phyloP scores from a whole-genome alignment of 2,329 filamentous ascomycete genomes.

The Nothomitra cinnamomea region DNA sequence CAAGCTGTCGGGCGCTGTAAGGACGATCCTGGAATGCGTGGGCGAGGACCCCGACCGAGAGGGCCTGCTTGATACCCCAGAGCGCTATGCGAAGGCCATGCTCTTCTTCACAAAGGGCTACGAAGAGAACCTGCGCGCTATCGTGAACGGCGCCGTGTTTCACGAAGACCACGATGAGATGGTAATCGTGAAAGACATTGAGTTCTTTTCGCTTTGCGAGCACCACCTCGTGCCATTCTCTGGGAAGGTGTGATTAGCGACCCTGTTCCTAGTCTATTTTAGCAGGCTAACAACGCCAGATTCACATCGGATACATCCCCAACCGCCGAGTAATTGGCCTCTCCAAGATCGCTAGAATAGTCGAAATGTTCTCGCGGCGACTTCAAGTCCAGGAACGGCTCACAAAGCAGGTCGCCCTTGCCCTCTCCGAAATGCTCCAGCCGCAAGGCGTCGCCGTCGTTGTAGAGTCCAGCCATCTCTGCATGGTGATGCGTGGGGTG shows the following conservation, averaged over 20 bases:
- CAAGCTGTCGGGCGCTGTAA: slow-evolving; percentile 43
- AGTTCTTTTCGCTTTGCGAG: neutral
- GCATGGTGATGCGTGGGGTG: too few species aligned
- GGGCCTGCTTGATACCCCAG: slow-evolving; percentile 49
- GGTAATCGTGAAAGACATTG: slow-evolving; percentile 28
- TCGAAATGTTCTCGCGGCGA: neutral
- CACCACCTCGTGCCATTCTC: neutral
- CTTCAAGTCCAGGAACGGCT: neutral
- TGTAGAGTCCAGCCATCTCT: too few species aligned
- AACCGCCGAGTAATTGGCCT: neutral
- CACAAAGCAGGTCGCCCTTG: neutral
- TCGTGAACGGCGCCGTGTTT: slow-evolving; percentile 89
- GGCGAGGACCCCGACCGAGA: slow-evolving; percentile 49
- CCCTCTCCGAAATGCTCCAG: neutral
- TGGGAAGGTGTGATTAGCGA: neutral
- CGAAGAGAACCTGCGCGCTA: slow-evolving; percentile 79
- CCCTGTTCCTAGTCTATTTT: too few species aligned
- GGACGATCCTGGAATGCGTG: slow-evolving; percentile 47
- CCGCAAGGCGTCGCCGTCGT: neutral
- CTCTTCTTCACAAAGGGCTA: slow-evolving; percentile 95
- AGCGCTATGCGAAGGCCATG: slow-evolving; percentile 87
- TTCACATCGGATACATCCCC: neutral
- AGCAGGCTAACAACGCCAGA: too few species aligned
- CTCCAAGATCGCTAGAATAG: neutral
- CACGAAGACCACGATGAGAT: slow-evolving; percentile 51